Percentiles rank a stretch among this genome's conserved stretches.
These are phyloP conservation scores for Diplotaxis tenuifolia DNA, from an alignment of 345 rosid species.

Conservation along the genomic window DNA sequence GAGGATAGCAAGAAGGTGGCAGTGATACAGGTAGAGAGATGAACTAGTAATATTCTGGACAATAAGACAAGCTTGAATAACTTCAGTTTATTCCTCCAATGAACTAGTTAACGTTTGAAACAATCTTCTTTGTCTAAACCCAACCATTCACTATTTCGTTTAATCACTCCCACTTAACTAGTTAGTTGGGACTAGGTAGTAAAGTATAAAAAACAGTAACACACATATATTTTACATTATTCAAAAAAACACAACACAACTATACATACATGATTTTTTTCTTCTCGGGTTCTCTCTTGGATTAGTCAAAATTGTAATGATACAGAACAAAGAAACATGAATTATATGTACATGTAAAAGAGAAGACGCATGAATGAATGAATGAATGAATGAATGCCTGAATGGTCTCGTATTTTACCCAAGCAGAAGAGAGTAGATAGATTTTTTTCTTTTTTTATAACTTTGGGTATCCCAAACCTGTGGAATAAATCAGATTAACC, in stretches of 20 bases:
- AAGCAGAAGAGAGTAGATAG: background rate
- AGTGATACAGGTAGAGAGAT: background rate
- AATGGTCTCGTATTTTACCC: background rate
- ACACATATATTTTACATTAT: too few relatives aligned
- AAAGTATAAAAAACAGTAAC: background rate
- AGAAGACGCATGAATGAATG: background rate
- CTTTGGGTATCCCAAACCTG: too few relatives aligned
- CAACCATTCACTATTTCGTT: background rate
- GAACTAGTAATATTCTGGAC: background rate
- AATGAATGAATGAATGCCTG: too few relatives aligned
- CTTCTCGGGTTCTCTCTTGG: background rate
- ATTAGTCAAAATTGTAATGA: background rate
- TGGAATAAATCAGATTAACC: too few relatives aligned
- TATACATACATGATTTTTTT: background rate
- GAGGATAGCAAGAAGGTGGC: background rate
- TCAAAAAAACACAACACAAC: background rate
- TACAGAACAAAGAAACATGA: background rate
- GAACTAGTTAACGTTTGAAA: background rate
- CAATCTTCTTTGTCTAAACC: background rate
- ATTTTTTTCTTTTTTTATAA: too few relatives aligned
- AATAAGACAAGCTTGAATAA: background rate
- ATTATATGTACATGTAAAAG: background rate
- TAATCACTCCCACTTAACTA: background rate
- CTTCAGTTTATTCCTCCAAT: background rate
- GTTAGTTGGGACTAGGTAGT: background rate